A percentile compares a stretch with the other conserved stretches of the same genome.
Evolutionary conservation across 2,329 filamentous ascomycete genomes (phyloP).

Genomic region (Basipetospora sp.): DNA sequence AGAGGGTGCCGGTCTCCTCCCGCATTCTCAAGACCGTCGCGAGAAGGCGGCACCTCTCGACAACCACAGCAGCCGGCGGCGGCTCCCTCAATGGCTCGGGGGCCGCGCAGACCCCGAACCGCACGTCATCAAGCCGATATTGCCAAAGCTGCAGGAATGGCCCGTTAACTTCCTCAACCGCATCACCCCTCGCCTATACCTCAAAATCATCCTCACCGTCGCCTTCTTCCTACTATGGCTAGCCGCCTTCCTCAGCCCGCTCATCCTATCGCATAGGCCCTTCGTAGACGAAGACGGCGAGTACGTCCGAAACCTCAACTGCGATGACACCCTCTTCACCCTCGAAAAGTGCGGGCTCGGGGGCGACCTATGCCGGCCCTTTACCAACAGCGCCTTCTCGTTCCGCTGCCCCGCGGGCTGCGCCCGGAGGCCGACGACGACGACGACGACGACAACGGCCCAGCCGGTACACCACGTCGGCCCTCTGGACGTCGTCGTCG

Average conservation of each 20-base stretch:
- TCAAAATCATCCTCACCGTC: not conserved
- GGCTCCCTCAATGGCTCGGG: not conserved
- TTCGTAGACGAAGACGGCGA: conserved; percentile 1
- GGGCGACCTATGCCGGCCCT: conserved; percentile 43
- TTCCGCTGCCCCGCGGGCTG: conserved; percentile 49
- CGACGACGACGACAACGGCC: no score
- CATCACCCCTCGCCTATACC: not conserved
- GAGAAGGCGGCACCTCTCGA: no score
- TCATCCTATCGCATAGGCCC: not conserved
- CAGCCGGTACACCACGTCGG: conserved; percentile 25
- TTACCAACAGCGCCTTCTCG: conserved; percentile 37
- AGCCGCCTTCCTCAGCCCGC: not conserved
- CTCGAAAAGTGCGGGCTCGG: conserved; percentile 41
- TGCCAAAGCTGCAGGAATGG: conserved; percentile 1
- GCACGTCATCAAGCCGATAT: conserved; percentile 1
- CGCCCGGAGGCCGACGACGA: conserved; percentile 34
- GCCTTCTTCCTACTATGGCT: conserved; percentile 4
- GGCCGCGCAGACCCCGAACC: conserved; percentile 1
- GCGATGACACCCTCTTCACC: conserved; percentile 40
- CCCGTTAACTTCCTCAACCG: conserved; percentile 1
- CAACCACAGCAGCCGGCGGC: not conserved
- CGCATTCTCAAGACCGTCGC: no score
- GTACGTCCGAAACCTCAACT: conserved; percentile 27
- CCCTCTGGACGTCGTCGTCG: conserved; percentile 29
- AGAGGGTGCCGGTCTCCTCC: not conserved